Evolutionary conservation across 2,329 filamentous ascomycete genomes (phyloP).

Genomic region (Trichoderma afroharzianum): DNA sequence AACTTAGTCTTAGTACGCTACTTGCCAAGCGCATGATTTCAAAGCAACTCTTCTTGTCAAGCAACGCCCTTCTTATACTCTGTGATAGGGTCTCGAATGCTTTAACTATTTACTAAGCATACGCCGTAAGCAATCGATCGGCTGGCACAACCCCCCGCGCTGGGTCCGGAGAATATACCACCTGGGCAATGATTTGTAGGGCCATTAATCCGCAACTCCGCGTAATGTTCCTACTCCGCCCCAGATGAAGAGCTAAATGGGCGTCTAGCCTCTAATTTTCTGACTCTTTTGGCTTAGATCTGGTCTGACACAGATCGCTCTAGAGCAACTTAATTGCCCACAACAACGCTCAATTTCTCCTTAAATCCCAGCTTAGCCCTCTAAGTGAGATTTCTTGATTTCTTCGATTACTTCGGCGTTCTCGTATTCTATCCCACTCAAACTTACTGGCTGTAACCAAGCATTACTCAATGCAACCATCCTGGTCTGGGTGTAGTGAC

Average conservation of each 20-base stretch:
- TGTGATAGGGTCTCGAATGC: background rate
- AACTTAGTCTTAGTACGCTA: background rate
- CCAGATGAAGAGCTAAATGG: background rate
- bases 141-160: background rate
- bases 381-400: background rate
- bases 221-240: background rate
- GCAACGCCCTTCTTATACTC: background rate
- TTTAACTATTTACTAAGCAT: background rate
- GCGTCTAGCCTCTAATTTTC: background rate
- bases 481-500: rapidly evolving
- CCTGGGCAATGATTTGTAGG: background rate
- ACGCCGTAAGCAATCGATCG: background rate
- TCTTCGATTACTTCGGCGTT: background rate
- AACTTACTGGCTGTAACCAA: background rate
- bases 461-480: background rate
- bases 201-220: background rate
- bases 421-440: background rate
- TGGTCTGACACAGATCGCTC: background rate
- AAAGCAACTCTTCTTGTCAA: background rate
- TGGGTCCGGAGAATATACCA: background rate
- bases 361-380: background rate
- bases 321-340: background rate
- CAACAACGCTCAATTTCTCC: background rate
- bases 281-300: background rate
- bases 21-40: background rate